Percentiles rank a stretch among this genome's conserved stretches.
Evolutionary conservation across 768 basidiomycete species (phyloP).

Genomic region (Leccinum uliginosum): DNA sequence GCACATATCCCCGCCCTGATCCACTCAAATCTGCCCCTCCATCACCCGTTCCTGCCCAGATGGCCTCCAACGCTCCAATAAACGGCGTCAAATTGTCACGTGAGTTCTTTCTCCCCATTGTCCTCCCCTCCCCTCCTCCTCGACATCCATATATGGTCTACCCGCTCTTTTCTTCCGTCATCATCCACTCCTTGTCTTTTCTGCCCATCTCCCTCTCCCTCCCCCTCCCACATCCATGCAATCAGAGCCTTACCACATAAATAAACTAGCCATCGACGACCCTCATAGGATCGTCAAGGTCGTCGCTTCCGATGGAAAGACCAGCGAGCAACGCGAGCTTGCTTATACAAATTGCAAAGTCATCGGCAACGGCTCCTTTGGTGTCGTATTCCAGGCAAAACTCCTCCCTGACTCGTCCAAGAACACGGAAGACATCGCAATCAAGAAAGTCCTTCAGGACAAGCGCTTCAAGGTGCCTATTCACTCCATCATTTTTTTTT

Average conservation of each 20-base stretch:
- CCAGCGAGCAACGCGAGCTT: conserved; percentile 81
- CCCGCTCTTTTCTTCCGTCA: conserved; percentile 22
- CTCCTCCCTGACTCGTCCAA: conserved; percentile 61
- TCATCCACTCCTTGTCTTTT: conserved; percentile 33
- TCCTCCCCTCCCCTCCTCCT: conserved; percentile 16
- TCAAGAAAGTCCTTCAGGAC: conserved; percentile 99
- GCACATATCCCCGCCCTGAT: conserved; percentile 13
- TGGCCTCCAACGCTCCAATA: conserved; percentile 77
- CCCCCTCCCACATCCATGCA: conserved; percentile 20
- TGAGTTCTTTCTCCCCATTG: conserved; percentile 40
- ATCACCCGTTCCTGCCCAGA: conserved; percentile 30
- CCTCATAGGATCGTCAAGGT: conserved; percentile 96
- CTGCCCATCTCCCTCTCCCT: conserved; percentile 29
- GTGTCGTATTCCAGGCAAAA: conserved; percentile 96
- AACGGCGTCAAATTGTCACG: conserved; percentile 86
- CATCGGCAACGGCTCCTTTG: conserved; percentile 98
- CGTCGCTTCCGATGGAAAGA: conserved; percentile 91
- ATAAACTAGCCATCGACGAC: conserved; percentile 77
- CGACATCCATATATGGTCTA: conserved; percentile 28
- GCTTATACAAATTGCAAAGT: conserved; percentile 98
- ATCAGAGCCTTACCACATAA: conserved; percentile 23
- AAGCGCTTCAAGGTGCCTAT: conserved; percentile 96
- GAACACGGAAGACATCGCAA: conserved; percentile 86
- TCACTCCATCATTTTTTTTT: conserved; percentile 8
- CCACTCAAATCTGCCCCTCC: conserved; percentile 8